These are phyloP conservation scores for Coniochaeta ligniaria DNA, from an alignment of 2,329 filamentous ascomycete genomes.

Conservation along the genomic window DNA sequence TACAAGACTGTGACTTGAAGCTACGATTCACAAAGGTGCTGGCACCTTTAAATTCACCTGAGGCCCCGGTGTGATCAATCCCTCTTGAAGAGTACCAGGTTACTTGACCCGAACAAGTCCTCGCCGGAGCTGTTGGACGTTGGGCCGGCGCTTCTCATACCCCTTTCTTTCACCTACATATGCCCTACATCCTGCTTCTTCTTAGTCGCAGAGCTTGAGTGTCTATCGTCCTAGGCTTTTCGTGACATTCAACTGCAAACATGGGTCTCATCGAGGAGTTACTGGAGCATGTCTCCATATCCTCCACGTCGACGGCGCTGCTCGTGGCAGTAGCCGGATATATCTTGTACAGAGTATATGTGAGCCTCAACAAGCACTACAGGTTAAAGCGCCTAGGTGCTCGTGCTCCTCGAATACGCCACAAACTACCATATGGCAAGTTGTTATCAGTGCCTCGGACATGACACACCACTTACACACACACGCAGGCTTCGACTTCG, in stretches of 20 bases:
- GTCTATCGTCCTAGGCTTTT: neutral
- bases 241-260: slow-evolving; percentile 4
- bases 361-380: slow-evolving; percentile 31
- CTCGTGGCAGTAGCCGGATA: slow-evolving; percentile 29
- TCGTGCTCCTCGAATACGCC: slow-evolving; percentile 27
- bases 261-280: slow-evolving; percentile 46
- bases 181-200: neutral
- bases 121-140: neutral
- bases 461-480: neutral
- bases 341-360: slow-evolving; percentile 27
- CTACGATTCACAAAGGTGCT: neutral
- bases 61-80: too few relatives aligned
- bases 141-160: neutral
- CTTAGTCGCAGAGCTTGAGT: neutral
- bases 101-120: neutral
- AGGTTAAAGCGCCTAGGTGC: slow-evolving; percentile 39
- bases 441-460: neutral
- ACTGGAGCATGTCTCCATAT: slow-evolving; percentile 33
- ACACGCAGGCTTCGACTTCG: slow-evolving; percentile 56
- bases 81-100: too few relatives aligned
- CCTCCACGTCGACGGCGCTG: slow-evolving; percentile 20
- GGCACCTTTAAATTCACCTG: neutral
- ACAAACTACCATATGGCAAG: slow-evolving; percentile 39
- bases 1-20: too few relatives aligned
- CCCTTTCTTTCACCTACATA: neutral